Evolutionary conservation across 805 yeast genomes (phyloP), one percentile per base, ranked within the genome.

Genomic region (Lipomyces sp.): DNA sequence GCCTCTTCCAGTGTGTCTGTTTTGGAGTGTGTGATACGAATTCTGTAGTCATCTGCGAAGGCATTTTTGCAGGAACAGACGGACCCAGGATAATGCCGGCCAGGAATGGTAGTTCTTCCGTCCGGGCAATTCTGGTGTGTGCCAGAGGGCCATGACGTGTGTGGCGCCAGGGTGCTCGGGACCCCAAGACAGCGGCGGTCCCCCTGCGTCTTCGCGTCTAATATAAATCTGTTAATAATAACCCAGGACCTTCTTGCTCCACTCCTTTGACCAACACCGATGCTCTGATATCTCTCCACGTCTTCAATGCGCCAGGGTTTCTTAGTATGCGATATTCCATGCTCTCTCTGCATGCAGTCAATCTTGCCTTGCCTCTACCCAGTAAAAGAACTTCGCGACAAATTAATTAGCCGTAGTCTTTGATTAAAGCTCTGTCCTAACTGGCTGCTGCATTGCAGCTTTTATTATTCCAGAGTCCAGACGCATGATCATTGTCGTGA

Each of bases 101-200:
- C n/a, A 4, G 18, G 29, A n/a, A n/a, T 15, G 48, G 10, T 10
- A 6, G 24, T 13, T 42, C 7, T 15, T n/a, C n/a, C n/a, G 6
- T 5, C 8, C 3, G 24, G 8, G 8, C 48, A 42, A 42, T 42
- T 42, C 18, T 42, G 48, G 48, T 42, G 48, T n/a, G 24, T 15
- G 8, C 15, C 7, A 24, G 18, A 1, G 48, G 48, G 7, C 10
- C 5, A 15, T 42, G 48, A 42, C 48, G 48, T 42, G 48, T 5
- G 48, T 42, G 48, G 48, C 48, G 48, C 48, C 1, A 42, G 48
- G 48, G 48, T 42, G 18, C 48, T 42, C 48, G n/a, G 48, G n/a
- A 24, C 48, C 48, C 48, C 48, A 42, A n/a, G 48, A 42, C 4
- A 42, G n/a, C 7, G 18, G 3, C n/a, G n/a, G 18, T 10, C 24